Evolutionary conservation across 2,329 filamentous ascomycete species (phyloP).

Genomic region (Exophiala phaeomuriformis): DNA sequence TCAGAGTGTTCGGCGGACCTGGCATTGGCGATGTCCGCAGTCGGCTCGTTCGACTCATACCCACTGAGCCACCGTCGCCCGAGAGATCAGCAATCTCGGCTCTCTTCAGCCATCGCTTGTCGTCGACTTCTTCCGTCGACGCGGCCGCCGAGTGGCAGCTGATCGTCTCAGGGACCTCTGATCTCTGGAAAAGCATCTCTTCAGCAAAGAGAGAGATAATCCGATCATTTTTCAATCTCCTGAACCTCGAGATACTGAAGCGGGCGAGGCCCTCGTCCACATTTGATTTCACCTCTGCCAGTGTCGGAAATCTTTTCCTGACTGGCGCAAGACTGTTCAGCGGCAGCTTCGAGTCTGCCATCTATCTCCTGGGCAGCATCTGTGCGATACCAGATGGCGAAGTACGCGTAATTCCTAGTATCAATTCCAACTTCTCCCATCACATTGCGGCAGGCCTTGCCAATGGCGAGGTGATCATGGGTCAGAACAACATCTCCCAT

Average conservation of each 20-base stretch:
- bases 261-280: conserved; percentile 61
- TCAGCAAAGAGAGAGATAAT: conserved; percentile 70
- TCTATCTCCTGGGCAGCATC: conserved; percentile 80
- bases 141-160: conserved; percentile 78
- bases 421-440: conserved; percentile 92
- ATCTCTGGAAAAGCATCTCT: conserved; percentile 64
- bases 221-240: conserved; percentile 65
- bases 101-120: conserved; percentile 81
- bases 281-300: conserved; percentile 70
- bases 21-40: conserved; percentile 73
- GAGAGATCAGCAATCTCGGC: conserved; percentile 69
- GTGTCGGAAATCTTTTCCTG: conserved; percentile 71
- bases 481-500: conserved; percentile 89
- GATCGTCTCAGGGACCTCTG: conserved; percentile 75
- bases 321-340: conserved; percentile 84
- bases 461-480: conserved; percentile 71
- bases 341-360: conserved; percentile 84
- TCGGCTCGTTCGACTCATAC: conserved; percentile 84
- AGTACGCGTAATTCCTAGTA: conserved; percentile 74
- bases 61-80: conserved; percentile 50
- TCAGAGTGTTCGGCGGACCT: conserved; percentile 88
- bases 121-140: conserved; percentile 46
- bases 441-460: conserved; percentile 80
- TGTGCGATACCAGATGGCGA: conserved; percentile 68
- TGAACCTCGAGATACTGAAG: conserved; percentile 73